Conservation (phyloP, 2,329 filamentous ascomycete species). For the Fusarium sp. region DNA sequence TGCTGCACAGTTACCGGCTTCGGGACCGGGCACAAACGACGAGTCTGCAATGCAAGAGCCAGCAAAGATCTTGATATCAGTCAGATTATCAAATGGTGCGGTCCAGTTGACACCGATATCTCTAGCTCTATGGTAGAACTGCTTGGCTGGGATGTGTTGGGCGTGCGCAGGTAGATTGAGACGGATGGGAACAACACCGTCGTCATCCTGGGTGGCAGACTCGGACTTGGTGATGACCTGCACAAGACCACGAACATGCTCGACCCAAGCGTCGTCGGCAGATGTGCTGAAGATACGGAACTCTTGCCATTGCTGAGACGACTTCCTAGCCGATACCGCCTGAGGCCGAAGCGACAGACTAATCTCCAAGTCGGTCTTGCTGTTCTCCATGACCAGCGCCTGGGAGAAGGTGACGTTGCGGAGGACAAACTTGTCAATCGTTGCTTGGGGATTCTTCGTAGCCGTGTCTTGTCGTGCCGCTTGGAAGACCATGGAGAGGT, state of each 20-base stretch:
- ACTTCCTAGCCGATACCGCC: conserved; percentile 10
- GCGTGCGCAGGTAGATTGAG: background rate
- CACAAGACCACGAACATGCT: conserved; percentile 5
- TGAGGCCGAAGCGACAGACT: conserved; percentile 15
- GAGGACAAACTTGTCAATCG: background rate
- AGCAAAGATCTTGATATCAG: background rate
- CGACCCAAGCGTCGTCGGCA: conserved; percentile 4
- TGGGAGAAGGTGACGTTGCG: conserved; percentile 5
- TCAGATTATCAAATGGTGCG: conserved; percentile 6
- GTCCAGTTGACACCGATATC: conserved; percentile 8
- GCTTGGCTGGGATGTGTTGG: conserved; percentile 13
- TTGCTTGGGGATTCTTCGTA: background rate
- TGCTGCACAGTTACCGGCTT: background rate
- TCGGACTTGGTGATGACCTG: background rate
- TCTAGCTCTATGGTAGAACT: conserved; percentile 5
- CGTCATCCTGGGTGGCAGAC: background rate
- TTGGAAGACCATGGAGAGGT: conserved; percentile 10
- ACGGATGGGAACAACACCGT: background rate
- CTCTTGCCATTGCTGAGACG: conserved; percentile 14
- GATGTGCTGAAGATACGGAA: conserved; percentile 15
- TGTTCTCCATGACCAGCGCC: conserved; percentile 15
- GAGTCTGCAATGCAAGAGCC: background rate
- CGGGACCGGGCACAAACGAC: background rate
- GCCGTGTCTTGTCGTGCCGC: background rate
- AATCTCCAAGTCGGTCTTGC: conserved; percentile 1